Percentiles rank a stretch among this genome's conserved stretches.
phyloP scores from a whole-genome alignment of 768 basidiomycete genomes.

The Epithele typhae region DNA sequence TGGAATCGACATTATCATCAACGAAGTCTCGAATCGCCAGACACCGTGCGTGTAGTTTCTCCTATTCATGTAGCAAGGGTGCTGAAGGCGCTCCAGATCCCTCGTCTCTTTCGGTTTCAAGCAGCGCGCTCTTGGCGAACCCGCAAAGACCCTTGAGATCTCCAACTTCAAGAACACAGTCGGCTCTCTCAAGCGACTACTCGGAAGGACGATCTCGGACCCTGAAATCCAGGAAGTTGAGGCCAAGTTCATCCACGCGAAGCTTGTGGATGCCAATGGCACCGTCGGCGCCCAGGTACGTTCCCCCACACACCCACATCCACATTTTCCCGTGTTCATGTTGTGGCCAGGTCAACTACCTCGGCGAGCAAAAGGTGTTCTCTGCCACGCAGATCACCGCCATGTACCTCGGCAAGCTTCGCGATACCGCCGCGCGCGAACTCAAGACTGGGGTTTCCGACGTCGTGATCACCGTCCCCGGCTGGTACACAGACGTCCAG shows the following conservation, averaged over 20 bases:
- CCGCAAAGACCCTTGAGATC: constrained; percentile 96
- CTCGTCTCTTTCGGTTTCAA: constrained; percentile 92
- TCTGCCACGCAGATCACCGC: constrained; percentile 90
- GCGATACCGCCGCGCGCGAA: constrained; percentile 81
- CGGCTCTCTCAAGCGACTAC: constrained; percentile 85
- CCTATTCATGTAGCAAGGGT: background rate
- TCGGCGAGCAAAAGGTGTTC: constrained; percentile 75
- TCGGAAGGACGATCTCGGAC: constrained; percentile 79
- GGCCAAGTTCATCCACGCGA: constrained; percentile 87
- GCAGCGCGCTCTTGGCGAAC: constrained; percentile 87
- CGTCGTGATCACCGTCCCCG: constrained; percentile 93
- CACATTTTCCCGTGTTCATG: background rate
- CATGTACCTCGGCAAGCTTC: constrained; percentile 86
- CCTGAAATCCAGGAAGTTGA: constrained; percentile 80
- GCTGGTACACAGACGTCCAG: constrained; percentile 95
- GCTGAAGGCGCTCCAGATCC: constrained; percentile 49
- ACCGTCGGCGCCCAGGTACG: constrained; percentile 83
- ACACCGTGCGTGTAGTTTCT: constrained; percentile 72
- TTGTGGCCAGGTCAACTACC: constrained; percentile 70
- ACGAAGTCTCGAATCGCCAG: constrained; percentile 95
- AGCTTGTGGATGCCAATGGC: constrained; percentile 80
- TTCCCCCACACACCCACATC: constrained; percentile 4
- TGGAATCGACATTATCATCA: constrained; percentile 97
- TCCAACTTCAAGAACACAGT: constrained; percentile 98
- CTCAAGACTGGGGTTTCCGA: constrained; percentile 86